Conservation (phyloP, 306 rosid species). For the Pterocarpus santalinus region DNA sequence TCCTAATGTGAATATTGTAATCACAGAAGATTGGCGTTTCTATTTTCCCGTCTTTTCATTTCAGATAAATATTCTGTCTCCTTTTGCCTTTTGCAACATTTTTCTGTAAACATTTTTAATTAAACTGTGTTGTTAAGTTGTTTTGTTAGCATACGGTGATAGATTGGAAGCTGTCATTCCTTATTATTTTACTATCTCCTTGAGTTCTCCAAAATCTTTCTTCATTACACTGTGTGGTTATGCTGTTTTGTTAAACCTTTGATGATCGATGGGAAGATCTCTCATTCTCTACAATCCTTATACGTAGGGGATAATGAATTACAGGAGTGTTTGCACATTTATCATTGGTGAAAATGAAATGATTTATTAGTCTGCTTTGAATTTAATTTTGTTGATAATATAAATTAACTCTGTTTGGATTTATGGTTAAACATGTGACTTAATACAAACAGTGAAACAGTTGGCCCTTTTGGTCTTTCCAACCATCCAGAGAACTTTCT, state of each 20-base stretch:
- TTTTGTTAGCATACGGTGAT: neutral
- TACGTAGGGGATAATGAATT: neutral
- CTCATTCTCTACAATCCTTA: too few species aligned
- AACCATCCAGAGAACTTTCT: too few species aligned
- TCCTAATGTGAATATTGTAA: conserved; percentile 50
- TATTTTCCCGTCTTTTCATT: neutral
- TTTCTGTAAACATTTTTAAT: conserved; percentile 6
- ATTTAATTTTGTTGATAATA: conserved; percentile 10
- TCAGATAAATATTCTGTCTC: conserved; percentile 7
- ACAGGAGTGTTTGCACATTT: neutral
- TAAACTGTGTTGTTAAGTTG: conserved; percentile 5
- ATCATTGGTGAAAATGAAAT: neutral
- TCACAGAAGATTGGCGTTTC: conserved; percentile 11
- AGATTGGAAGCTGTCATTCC: neutral
- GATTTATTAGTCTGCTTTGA: neutral
- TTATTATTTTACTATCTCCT: neutral
- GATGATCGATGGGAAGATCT: too few species aligned
- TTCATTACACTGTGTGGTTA: too few species aligned
- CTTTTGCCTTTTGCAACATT: conserved; percentile 5
- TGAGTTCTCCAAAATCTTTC: too few species aligned
- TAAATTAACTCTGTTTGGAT: neutral
- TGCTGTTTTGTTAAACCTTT: too few species aligned
- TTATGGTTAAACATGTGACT: too few species aligned
- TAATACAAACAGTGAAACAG: too few species aligned
- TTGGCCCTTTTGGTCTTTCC: too few species aligned